Conservation (phyloP, 129 eudicot species). For the Chrysanthemum makinoi region DNA sequence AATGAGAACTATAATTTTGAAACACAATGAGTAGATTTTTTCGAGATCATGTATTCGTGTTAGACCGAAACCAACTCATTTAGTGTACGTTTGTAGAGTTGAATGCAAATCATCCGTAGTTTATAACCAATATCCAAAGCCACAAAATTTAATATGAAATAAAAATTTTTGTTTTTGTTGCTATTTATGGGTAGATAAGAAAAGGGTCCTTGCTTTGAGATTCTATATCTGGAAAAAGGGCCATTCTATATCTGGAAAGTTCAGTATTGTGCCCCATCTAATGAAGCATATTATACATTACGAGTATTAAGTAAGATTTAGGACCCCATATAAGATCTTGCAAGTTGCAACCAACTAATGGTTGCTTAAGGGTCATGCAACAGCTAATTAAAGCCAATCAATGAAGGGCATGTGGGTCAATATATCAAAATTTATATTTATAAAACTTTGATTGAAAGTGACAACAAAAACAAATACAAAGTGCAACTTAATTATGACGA, state of each 20-base stretch:
- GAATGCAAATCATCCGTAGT: background rate
- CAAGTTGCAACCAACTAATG: constrained; percentile 3
- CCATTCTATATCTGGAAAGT: constrained; percentile 30
- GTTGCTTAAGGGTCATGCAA: background rate
- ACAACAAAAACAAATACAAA: background rate
- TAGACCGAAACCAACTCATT: no score
- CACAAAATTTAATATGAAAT: background rate
- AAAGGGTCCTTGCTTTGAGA: background rate
- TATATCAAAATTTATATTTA: background rate
- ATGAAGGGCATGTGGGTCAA: background rate
- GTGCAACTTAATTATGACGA: constrained; percentile 5
- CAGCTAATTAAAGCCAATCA: constrained; percentile 6
- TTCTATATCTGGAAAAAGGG: no score
- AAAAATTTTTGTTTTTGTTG: background rate
- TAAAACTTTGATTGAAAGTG: background rate
- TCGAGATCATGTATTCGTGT: no score
- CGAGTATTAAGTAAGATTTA: constrained; percentile 2
- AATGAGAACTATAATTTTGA: no score
- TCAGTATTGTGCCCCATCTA: constrained; percentile 18
- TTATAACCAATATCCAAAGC: background rate
- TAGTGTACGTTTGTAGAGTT: background rate
- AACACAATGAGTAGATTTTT: no score
- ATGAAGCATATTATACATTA: background rate
- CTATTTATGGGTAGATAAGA: background rate
- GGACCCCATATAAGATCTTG: constrained; percentile 12